A percentile compares a stretch with the other conserved stretches of the same genome.
Conservation (phyloP, 495 filamentous ascomycete species). For the Margaritispora aquatica region DNA sequence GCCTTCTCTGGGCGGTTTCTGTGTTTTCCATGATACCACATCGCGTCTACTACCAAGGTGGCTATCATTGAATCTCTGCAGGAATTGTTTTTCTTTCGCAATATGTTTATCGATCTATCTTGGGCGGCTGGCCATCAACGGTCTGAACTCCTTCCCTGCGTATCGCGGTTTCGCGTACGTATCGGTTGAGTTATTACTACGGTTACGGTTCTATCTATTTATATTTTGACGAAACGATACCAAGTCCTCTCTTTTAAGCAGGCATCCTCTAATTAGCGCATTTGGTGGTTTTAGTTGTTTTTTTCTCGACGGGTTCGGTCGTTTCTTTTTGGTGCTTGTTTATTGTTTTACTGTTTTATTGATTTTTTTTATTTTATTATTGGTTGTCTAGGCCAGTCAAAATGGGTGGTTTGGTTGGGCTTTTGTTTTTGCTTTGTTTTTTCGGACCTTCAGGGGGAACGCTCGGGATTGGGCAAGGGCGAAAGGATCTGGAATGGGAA, state of each 20-base stretch:
- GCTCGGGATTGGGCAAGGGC: not conserved
- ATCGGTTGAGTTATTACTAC: not conserved
- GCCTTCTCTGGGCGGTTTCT: not conserved
- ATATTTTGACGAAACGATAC: too few relatives aligned
- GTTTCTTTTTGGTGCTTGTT: not conserved
- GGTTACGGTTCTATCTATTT: too few relatives aligned
- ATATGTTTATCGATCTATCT: not conserved
- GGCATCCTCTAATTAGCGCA: too few relatives aligned
- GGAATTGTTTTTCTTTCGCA: too few relatives aligned
- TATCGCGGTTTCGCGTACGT: not conserved
- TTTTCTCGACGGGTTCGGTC: too few relatives aligned
- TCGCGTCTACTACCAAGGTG: too few relatives aligned
- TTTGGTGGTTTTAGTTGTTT: too few relatives aligned
- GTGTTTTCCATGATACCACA: conserved; percentile 6
- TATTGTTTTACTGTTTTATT: not conserved
- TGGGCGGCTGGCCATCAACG: not conserved
- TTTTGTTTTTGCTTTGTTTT: too few relatives aligned
- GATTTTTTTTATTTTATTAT: not conserved
- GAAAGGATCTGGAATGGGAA: not conserved
- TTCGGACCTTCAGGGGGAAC: too few relatives aligned
- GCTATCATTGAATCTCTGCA: too few relatives aligned
- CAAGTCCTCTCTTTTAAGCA: too few relatives aligned
- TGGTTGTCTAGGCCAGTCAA: not conserved
- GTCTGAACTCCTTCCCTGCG: not conserved
- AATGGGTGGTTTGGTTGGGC: too few relatives aligned